Percentiles rank a stretch among this genome's conserved stretches.
These are phyloP conservation scores for Scheffersomyces amazonensis DNA, from an alignment of 805 yeast species.

Conservation along the genomic window DNA sequence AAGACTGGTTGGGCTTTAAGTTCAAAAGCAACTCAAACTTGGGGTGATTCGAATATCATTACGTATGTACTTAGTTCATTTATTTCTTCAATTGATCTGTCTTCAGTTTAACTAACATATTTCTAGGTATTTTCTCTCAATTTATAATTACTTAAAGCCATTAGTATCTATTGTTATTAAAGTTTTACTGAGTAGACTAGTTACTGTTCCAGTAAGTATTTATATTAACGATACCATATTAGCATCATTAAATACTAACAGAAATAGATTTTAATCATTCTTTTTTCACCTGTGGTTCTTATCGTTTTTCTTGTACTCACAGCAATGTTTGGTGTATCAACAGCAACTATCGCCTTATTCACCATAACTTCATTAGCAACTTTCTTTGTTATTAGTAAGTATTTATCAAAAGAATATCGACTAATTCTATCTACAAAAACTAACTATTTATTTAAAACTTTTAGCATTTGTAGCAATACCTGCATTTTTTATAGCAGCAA, in stretches of 20 bases:
- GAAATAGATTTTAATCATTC: not conserved
- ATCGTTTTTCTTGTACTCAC: not conserved
- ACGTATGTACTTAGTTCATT: too few species aligned
- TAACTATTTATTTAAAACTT: not conserved
- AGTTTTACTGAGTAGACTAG: not conserved
- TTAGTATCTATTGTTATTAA: not conserved
- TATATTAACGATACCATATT: too few species aligned
- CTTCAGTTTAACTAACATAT: too few species aligned
- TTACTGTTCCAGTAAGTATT: not conserved
- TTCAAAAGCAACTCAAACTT: too few species aligned
- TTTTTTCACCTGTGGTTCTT: not conserved
- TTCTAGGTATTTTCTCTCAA: not conserved
- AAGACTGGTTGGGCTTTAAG: too few species aligned
- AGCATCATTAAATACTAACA: not conserved
- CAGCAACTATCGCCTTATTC: not conserved
- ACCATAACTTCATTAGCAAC: not conserved
- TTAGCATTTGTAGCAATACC: conserved; percentile 1
- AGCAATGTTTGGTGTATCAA: conserved; percentile 3
- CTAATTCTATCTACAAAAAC: not conserved
- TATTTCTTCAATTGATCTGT: too few species aligned
- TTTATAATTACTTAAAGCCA: not conserved
- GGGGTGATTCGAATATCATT: too few species aligned
- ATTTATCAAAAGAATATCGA: not conserved
- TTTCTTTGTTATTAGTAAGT: conserved; percentile 2
- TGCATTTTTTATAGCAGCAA: not conserved